Evolutionary conservation across 2,329 filamentous ascomycete species (phyloP).

Genomic region (Juglanconis sp.): DNA sequence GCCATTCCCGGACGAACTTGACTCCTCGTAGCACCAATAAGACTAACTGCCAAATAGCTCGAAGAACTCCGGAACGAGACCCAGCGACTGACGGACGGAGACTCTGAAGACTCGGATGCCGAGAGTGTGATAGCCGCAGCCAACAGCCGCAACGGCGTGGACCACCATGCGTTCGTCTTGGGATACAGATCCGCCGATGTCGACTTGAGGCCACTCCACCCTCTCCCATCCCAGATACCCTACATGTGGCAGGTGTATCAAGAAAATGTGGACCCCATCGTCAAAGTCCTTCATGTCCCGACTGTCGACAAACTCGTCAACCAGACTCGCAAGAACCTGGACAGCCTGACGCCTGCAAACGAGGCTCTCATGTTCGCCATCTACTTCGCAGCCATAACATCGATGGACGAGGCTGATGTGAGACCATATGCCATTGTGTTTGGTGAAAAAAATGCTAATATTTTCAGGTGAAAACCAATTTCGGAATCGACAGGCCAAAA

Average conservation of each 20-base stretch:
- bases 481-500: constrained; percentile 45
- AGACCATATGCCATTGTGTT: constrained; percentile 4
- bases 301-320: constrained; percentile 61
- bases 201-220: constrained; percentile 62
- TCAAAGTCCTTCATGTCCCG: constrained; percentile 70
- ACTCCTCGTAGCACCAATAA: not conserved
- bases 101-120: constrained; percentile 53
- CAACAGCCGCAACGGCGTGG: constrained; percentile 34
- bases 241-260: constrained; percentile 69
- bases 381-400: constrained; percentile 56
- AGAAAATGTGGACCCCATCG: constrained; percentile 70
- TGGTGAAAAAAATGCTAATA: not conserved
- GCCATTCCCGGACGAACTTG: not conserved
- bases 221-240: constrained; percentile 60
- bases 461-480: constrained; percentile 47
- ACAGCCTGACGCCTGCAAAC: constrained; percentile 52
- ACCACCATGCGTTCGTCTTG: constrained; percentile 70
- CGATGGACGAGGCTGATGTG: constrained; percentile 60
- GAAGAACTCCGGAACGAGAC: constrained; percentile 49
- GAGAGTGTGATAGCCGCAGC: constrained; percentile 54
- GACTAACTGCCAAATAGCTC: constrained; percentile 28
- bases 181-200: constrained; percentile 70
- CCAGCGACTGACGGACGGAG: constrained; percentile 44
- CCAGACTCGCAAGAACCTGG: constrained; percentile 56
- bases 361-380: constrained; percentile 64